Evolutionary conservation across 2,329 filamentous ascomycete genomes (phyloP).

Genomic region (Fusarium devonianum): DNA sequence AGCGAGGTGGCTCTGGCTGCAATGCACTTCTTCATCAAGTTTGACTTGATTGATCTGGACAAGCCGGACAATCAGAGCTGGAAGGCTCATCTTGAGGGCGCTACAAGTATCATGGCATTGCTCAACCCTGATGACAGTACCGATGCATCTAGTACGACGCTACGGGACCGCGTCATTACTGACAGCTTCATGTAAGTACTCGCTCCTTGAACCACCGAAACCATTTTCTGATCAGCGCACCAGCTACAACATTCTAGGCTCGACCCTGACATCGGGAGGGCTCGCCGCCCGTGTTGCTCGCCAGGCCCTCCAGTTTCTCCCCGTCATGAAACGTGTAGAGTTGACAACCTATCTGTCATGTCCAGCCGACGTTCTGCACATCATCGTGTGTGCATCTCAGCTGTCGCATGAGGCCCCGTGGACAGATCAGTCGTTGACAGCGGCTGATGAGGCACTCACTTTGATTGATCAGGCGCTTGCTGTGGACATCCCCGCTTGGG

Average conservation of each 20-base stretch:
- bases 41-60: slow-evolving; percentile 58
- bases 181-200: slow-evolving; percentile 56
- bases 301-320: slow-evolving; percentile 49
- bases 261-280: slow-evolving; percentile 48
- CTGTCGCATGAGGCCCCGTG: slow-evolving; percentile 50
- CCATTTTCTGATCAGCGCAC: slow-evolving; percentile 16
- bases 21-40: slow-evolving; percentile 60
- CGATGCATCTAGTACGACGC: slow-evolving; percentile 45
- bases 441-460: slow-evolving; percentile 48
- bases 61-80: slow-evolving; percentile 51
- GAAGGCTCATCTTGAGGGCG: slow-evolving; percentile 56
- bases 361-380: slow-evolving; percentile 52
- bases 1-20: slow-evolving; percentile 57
- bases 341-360: slow-evolving; percentile 54
- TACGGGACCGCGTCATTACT: slow-evolving; percentile 56
- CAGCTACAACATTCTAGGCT: slow-evolving; percentile 53
- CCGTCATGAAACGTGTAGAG: slow-evolving; percentile 52
- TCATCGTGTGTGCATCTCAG: slow-evolving; percentile 54
- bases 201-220: neutral
- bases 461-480: slow-evolving; percentile 52
- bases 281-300: slow-evolving; percentile 50
- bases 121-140: slow-evolving; percentile 42
- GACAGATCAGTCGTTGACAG: slow-evolving; percentile 43
- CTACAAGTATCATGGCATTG: slow-evolving; percentile 51
- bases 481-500: slow-evolving; percentile 55